Base-by-base conservation (phyloP, 1,284 basidiomycete genomes). In the Boletus chippewaensis region DNA sequence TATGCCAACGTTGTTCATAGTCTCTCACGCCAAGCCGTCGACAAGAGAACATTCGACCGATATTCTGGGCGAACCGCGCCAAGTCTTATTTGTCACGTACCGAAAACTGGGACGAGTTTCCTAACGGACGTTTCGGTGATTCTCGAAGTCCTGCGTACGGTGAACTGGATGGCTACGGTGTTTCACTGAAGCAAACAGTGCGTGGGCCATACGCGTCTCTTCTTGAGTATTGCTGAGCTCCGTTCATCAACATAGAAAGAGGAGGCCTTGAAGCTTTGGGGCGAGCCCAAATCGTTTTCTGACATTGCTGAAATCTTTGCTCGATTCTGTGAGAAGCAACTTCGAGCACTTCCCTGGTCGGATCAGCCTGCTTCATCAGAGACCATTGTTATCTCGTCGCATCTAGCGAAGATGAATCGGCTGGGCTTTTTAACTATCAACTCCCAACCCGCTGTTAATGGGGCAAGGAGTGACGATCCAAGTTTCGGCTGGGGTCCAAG, bases 21-120 rank as follows among this genome's bases (percentile, higher is more conserved):
- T 91, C 83, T 18, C 86, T 97, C 60, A 95, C 93, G 1, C 91
- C 93, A 20, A 88, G 79, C 63, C 80, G 94, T 52, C 84, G 94
- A 43, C 74, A 81, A 59, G 94, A 97, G 71, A 87, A 80, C 38
- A 96, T 95, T 59, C 84, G 94, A 42, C 94, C 94, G 4, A 96
- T 97, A 64, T 96, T 94, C 74, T 94, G 91, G 92, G 91, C 92
- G 18, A 95, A 97, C 72, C 79, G 93, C 40, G 81, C 91, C 41
- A 87, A 91, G 65, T 95, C 91, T 4, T 95, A 95, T 68, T 75
- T 95, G 39, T 90, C 90, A 13, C 85, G 94, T 47, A 95, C 92
- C 20, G 90, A 92, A 67, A 90, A 94, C 64, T 99, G 95, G 95
- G 95, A 99, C 70, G 96, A 99, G 71, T 99, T 95, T 70, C 95